Evolutionary conservation across 805 yeast species (phyloP).

Genomic region (Trichomonascus vanleenenianus): DNA sequence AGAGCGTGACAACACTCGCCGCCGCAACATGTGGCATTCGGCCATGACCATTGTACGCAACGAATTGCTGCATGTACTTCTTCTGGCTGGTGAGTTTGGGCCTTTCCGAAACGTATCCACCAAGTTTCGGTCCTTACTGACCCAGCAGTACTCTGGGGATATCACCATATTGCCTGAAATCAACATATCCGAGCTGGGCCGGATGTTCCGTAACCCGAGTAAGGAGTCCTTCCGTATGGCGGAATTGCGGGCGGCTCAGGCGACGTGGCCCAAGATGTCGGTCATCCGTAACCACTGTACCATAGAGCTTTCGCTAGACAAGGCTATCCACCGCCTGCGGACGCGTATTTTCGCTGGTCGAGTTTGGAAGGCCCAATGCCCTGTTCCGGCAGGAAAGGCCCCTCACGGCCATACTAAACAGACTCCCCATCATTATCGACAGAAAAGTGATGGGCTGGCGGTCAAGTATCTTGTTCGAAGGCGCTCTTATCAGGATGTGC

Average conservation of each 20-base stretch:
- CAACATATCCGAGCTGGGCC: slow-evolving; percentile 45
- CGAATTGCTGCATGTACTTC: slow-evolving; percentile 73
- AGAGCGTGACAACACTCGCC: slow-evolving; percentile 19
- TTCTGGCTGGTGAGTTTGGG: slow-evolving; percentile 68
- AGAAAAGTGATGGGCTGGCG: slow-evolving; percentile 1
- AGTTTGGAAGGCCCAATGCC: too few relatives aligned
- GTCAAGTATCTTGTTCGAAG: slow-evolving; percentile 1
- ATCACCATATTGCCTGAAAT: slow-evolving; percentile 85
- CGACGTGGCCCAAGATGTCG: slow-evolving; percentile 90
- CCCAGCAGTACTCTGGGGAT: slow-evolving; percentile 89
- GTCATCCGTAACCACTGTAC: slow-evolving; percentile 85
- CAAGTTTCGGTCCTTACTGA: slow-evolving; percentile 63
- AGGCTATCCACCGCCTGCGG: slow-evolving; percentile 60
- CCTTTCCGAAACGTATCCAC: slow-evolving; percentile 64
- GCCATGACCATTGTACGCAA: slow-evolving; percentile 52
- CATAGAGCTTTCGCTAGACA: slow-evolving; percentile 79
- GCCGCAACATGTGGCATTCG: slow-evolving; percentile 7
- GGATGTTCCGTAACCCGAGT: slow-evolving; percentile 72
- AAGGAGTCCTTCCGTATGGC: slow-evolving; percentile 64
- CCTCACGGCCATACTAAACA: not conserved
- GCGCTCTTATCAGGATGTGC: not conserved
- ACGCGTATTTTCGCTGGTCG: slow-evolving; percentile 16
- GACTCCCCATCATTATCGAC: not conserved
- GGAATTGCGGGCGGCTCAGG: slow-evolving; percentile 74
- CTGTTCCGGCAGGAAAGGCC: too few relatives aligned